Evolutionary conservation across 2,329 filamentous ascomycete species (phyloP).

Genomic region (Dissoconium aciculare): DNA sequence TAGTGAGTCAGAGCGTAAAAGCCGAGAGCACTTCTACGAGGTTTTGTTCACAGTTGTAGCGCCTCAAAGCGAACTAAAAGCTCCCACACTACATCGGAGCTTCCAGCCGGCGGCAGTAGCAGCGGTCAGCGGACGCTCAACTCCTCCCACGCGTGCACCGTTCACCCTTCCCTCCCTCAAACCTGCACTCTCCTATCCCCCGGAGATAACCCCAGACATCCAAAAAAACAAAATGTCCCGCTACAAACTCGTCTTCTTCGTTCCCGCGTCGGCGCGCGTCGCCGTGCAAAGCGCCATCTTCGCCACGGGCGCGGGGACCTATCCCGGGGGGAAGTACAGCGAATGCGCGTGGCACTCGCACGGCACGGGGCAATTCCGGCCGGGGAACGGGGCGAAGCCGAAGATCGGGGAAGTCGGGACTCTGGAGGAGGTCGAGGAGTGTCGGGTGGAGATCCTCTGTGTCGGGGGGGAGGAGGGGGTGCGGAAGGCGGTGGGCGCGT

Average conservation of each 20-base stretch:
- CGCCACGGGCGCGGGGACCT: conserved; percentile 30
- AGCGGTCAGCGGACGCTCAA: too few species aligned
- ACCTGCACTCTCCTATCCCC: too few species aligned
- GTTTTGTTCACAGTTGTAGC: too few species aligned
- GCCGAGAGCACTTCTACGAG: too few species aligned
- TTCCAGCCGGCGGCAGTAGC: too few species aligned
- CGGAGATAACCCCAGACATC: too few species aligned
- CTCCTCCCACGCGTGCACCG: too few species aligned
- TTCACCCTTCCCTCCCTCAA: too few species aligned
- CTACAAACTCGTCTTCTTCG: conserved; percentile 34
- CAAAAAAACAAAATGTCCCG: too few species aligned
- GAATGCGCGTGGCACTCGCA: conserved; percentile 28
- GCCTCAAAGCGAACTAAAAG: too few species aligned
- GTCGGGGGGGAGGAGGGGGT: conserved; percentile 43
- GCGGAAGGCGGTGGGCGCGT: conserved; percentile 42
- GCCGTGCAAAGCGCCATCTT: conserved; percentile 33
- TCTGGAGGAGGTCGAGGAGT: conserved; percentile 46
- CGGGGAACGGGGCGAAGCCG: conserved; percentile 46
- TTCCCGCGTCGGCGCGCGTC: conserved; percentile 25
- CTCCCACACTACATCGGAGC: too few species aligned
- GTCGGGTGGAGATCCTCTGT: conserved; percentile 48
- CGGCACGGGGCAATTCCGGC: conserved; percentile 52
- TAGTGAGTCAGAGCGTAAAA: too few species aligned
- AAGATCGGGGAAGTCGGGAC: conserved; percentile 44
- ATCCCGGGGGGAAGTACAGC: conserved; percentile 30